Conservation (phyloP, 2,329 filamentous ascomycete species). For the Talaromyces sp. region DNA sequence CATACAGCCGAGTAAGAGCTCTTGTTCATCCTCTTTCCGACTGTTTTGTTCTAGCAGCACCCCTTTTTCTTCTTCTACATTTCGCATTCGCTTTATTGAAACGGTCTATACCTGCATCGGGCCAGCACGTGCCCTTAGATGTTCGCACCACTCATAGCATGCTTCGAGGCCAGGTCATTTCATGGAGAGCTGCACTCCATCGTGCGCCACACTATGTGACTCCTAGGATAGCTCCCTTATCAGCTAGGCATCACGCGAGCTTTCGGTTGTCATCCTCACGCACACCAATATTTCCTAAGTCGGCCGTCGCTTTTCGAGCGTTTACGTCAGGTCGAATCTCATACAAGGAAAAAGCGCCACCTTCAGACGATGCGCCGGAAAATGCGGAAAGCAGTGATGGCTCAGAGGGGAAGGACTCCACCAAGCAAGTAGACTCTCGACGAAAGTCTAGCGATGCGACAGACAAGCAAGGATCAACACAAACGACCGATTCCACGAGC, state of each 20-base stretch:
- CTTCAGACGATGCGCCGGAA: constrained; percentile 38
- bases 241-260: constrained; percentile 31
- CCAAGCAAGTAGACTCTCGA: constrained; percentile 37
- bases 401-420: constrained; percentile 42
- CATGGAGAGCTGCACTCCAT: constrained; percentile 62
- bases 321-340: constrained; percentile 48
- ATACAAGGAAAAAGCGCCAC: constrained; percentile 56
- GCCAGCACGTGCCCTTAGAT: constrained; percentile 18
- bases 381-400: constrained; percentile 46
- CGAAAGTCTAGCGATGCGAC: constrained; percentile 40
- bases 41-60: background rate
- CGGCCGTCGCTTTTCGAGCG: constrained; percentile 33
- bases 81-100: background rate
- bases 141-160: constrained; percentile 44
- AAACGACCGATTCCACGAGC: constrained; percentile 25
- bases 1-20: constrained; percentile 6
- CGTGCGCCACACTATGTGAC: constrained; percentile 44
- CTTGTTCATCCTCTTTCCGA: background rate
- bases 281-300: constrained; percentile 24
- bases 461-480: constrained; percentile 31
- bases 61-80: background rate
- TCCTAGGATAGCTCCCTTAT: constrained; percentile 31
- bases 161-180: constrained; percentile 62
- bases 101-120: constrained; percentile 2
- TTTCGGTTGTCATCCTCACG: constrained; percentile 27